phyloP scores from a whole-genome alignment of 345 rosid genomes.

The Heritiera fomes region DNA sequence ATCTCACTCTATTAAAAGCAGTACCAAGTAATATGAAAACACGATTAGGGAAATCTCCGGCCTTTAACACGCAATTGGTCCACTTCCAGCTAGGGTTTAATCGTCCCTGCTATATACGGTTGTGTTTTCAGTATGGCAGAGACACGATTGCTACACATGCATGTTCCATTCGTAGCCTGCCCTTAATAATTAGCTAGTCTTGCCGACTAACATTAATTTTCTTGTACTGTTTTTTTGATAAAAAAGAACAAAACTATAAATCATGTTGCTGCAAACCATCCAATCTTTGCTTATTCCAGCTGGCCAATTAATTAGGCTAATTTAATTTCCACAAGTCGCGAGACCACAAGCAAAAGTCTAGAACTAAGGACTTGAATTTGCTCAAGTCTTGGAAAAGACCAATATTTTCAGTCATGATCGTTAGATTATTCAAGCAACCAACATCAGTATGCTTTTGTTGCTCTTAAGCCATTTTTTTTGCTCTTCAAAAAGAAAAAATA shows the following conservation, averaged over 20 bases:
- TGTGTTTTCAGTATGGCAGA: not conserved
- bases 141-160: not conserved
- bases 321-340: not conserved
- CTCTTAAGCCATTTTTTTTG: conserved; percentile 17
- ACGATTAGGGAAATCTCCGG: not conserved
- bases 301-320: not conserved
- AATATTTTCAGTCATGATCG: not conserved
- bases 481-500: not conserved
- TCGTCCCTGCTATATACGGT: not conserved
- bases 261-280: not conserved
- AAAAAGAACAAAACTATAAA: not conserved
- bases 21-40: not conserved
- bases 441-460: conserved; percentile 8
- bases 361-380: not conserved
- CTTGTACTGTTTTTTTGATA: not conserved
- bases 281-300: conserved; percentile 1
- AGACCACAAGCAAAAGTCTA: conserved; percentile 2
- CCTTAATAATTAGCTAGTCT: not conserved
- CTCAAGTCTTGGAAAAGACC: not conserved
- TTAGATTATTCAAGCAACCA: conserved; percentile 15
- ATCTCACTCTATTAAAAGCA: no score
- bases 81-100: not conserved
- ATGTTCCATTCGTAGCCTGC: not conserved
- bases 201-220: not conserved
- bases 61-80: not conserved